Base-by-base conservation (phyloP, 768 basidiomycete genomes). In the Phlebiopsis gigantea region DNA sequence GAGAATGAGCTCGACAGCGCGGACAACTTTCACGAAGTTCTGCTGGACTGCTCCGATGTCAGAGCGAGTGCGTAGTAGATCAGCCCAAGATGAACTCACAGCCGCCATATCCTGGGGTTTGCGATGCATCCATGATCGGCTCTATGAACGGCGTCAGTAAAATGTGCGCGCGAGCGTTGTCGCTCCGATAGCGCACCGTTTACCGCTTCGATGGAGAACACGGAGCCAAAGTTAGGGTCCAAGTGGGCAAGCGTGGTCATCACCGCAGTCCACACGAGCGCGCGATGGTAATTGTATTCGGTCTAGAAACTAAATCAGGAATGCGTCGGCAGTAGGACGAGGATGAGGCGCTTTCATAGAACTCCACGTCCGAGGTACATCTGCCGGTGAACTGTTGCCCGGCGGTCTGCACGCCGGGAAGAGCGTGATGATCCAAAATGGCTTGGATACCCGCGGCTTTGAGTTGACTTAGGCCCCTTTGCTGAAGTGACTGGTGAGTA, bases 191-290 rank as follows among this genome's bases (percentile, higher is more conserved):
- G 19, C 46, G 21, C 29, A 50, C 58, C 58, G 59, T 92, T 92
- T 25, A 86, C 75, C 1, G 90, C 90, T 62, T 92, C 79, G 28
- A 92, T 85, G 1, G 85, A 74, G 43, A 85, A 83, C 17, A 87
- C 88, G 29, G 74, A 80, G 17, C 62, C 71, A 63, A 92, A 92
- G 41, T 73, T 71, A 5, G 88, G 77, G 65, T 90, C 84, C 30
- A 87, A 69, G 62, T 92, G 90, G 0, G 86, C 72, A 4, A 92
- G 72, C 9, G 78, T 69, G 0, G 90, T 85, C 84, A 91, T 90
- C 19, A 91, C 85, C 12, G 83, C 83, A 0, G 88, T 82, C 90
- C 90, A 92, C n/a, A 85, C 71, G 46, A 92, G 72, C 7, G 90
- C 90, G 5, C 90, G 84, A 57, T 82, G 79, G 60, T 88, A 92